A percentile compares a stretch with the other conserved stretches of the same genome.
Conservation (phyloP, 164 flowering plant species). For the Vitis rotundifolia region DNA sequence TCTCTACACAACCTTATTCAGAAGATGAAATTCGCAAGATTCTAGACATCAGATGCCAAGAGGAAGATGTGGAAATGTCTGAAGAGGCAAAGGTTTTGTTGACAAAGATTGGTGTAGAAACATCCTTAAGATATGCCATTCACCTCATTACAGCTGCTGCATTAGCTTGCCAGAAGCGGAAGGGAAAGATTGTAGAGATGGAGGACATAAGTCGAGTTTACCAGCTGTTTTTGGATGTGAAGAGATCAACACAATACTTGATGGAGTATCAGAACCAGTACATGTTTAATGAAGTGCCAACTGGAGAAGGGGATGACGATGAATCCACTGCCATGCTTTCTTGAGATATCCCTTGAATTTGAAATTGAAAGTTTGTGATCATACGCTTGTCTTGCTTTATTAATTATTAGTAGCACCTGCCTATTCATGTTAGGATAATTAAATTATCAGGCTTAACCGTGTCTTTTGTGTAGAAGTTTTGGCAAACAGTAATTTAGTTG, state of each 20-base stretch:
- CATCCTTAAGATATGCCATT: conserved; percentile 82
- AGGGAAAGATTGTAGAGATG: conserved; percentile 80
- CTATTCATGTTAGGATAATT: too few species aligned
- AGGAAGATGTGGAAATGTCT: conserved; percentile 91
- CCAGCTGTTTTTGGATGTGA: conserved; percentile 76
- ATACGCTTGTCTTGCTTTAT: not conserved
- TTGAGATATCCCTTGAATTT: conserved; percentile 8
- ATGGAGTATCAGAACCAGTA: conserved; percentile 89
- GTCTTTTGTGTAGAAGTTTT: too few species aligned
- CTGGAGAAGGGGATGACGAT: conserved; percentile 50
- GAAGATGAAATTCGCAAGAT: conserved; percentile 77
- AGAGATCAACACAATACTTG: conserved; percentile 86
- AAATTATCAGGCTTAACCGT: too few species aligned
- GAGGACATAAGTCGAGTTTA: conserved; percentile 81
- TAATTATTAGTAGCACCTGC: too few species aligned
- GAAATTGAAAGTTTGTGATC: not conserved
- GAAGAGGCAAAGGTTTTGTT: conserved; percentile 74
- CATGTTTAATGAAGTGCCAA: conserved; percentile 71
- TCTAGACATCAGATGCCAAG: conserved; percentile 87
- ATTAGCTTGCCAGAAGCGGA: conserved; percentile 85
- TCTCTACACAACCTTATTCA: conserved; percentile 84
- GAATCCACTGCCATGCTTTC: conserved; percentile 50
- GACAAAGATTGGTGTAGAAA: conserved; percentile 58
- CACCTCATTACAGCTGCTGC: conserved; percentile 82
- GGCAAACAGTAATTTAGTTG: too few species aligned